Percentiles rank a stretch among this genome's conserved stretches.
phyloP scores from a whole-genome alignment of 108 stramenopile genomes.

The Cyclotella atomus region DNA sequence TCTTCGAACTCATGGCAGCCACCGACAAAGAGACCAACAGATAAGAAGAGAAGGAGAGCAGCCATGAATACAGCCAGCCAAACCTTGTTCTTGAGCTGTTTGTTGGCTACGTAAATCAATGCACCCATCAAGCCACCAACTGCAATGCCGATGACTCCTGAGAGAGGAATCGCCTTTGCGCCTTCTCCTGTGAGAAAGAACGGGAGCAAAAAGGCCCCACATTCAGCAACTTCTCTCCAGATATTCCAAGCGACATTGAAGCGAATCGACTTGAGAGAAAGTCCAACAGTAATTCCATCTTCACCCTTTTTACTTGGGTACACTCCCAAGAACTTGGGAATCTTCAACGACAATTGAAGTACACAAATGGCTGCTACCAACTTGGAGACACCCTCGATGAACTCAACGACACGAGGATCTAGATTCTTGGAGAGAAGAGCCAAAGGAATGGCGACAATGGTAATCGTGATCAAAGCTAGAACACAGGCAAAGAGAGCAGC shows the following conservation, averaged over 20 bases:
- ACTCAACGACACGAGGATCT: conserved; percentile 47
- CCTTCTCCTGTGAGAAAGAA: conserved; percentile 72
- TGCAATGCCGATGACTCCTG: conserved; percentile 64
- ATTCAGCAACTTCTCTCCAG: conserved; percentile 86
- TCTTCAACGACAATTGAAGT: conserved; percentile 74
- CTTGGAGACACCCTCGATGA: conserved; percentile 84
- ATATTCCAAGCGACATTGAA: conserved; percentile 91
- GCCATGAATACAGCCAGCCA: conserved; percentile 68
- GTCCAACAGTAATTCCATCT: conserved; percentile 42
- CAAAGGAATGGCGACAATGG: conserved; percentile 65
- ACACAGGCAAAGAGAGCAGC: conserved; percentile 64
- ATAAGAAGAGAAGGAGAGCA: conserved; percentile 57
- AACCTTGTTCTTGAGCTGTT: conserved; percentile 57
- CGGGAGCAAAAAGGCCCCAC: conserved; percentile 84
- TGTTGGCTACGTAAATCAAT: conserved; percentile 68
- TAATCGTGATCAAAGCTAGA: conserved; percentile 57
- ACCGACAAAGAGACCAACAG: conserved; percentile 74
- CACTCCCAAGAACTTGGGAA: conserved; percentile 77
- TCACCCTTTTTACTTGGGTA: conserved; percentile 59
- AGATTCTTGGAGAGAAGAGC: conserved; percentile 63
- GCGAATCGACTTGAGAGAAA: conserved; percentile 67
- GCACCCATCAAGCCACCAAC: conserved; percentile 58
- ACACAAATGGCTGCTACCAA: conserved; percentile 76
- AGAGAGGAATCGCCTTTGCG: conserved; percentile 69
- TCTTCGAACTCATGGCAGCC: conserved; percentile 76